phyloP scores from a whole-genome alignment of 345 rosid genomes.

The Sonneratia caseolaris region DNA sequence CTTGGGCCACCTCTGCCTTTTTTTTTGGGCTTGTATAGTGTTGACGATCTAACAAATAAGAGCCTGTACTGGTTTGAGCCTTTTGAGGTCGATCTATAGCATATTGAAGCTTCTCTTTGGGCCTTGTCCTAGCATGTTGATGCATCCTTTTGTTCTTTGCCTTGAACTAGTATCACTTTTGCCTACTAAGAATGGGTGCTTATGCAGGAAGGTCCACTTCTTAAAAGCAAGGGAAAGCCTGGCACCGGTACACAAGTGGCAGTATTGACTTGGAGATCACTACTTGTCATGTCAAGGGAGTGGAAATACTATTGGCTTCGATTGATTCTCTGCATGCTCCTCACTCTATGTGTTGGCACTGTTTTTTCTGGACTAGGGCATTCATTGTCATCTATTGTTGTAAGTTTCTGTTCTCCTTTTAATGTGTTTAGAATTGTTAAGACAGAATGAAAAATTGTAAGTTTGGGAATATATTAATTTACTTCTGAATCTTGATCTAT shows the following conservation, averaged over 20 bases:
- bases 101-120: not conserved
- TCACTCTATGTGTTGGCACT: constrained; percentile 67
- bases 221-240: constrained; percentile 88
- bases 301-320: constrained; percentile 99
- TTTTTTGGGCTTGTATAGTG: not conserved
- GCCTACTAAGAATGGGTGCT: not conserved
- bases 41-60: not conserved
- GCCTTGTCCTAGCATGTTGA: not conserved
- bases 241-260: constrained; percentile 68
- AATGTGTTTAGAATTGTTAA: not conserved
- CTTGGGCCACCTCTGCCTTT: not conserved
- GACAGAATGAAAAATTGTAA: not conserved
- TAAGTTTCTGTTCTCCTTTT: constrained; percentile 11
- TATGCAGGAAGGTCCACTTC: constrained; percentile 80
- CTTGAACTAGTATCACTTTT: not conserved
- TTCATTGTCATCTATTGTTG: constrained; percentile 89
- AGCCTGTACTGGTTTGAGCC: not conserved
- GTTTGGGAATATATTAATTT: not conserved
- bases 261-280: constrained; percentile 92
- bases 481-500: not conserved
- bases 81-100: not conserved
- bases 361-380: constrained; percentile 89
- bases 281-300: constrained; percentile 91
- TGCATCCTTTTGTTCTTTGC: not conserved
- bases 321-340: constrained; percentile 76